Evolutionary conservation across 2,329 filamentous ascomycete species (phyloP).

Genomic region (Xylaria sp.): DNA sequence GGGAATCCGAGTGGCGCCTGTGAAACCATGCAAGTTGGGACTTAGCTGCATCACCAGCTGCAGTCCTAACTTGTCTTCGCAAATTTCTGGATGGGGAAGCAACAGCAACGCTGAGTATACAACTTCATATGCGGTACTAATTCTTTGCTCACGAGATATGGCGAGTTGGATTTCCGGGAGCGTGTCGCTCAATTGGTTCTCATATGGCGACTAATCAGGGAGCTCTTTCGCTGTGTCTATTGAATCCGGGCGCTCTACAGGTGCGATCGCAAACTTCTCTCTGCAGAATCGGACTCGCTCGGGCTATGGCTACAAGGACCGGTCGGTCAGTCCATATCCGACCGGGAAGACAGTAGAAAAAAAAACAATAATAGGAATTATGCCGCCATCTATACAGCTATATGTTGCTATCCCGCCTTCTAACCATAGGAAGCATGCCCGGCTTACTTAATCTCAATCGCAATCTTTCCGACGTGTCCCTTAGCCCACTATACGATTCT

Average conservation of each 20-base stretch:
- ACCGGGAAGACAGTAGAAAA: neutral
- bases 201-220: neutral
- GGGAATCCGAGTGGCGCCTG: no score
- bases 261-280: neutral
- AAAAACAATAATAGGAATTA: constrained; percentile 4
- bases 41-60: no score
- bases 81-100: no score
- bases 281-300: neutral
- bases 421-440: constrained; percentile 6
- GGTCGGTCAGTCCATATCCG: constrained; percentile 16
- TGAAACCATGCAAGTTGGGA: no score
- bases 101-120: no score
- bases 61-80: no score
- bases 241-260: constrained; percentile 6
- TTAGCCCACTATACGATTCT: constrained; percentile 55
- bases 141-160: neutral
- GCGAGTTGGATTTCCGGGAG: neutral
- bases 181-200: neutral
- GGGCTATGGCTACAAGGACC: constrained; percentile 9
- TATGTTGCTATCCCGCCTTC: neutral
- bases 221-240: no score
- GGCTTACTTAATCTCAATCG: constrained; percentile 57
- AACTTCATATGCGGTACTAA: neutral
- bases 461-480: constrained; percentile 67
- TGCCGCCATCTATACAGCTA: constrained; percentile 5